phyloP scores from a whole-genome alignment of 2,329 filamentous ascomycete species.

The Teratosphaeriaceae sp. region DNA sequence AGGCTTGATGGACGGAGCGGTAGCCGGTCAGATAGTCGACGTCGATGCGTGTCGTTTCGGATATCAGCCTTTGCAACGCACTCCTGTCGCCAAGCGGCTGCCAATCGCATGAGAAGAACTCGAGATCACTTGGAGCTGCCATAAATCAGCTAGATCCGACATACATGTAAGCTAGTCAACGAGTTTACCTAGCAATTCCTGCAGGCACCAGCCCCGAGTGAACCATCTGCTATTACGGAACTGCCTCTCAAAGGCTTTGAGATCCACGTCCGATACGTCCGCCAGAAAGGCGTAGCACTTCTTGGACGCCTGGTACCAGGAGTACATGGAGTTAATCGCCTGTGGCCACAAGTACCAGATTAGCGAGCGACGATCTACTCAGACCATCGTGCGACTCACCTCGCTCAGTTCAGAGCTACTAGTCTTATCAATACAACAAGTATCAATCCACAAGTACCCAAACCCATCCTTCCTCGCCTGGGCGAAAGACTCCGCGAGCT shows the following conservation, averaged over 20 bases:
- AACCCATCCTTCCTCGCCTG: conserved; percentile 10
- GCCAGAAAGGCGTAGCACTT: conserved; percentile 11
- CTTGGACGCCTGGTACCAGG: conserved; percentile 12
- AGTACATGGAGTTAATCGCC: conserved; percentile 17
- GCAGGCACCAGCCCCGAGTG: neutral
- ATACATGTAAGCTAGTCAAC: neutral
- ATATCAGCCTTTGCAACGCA: neutral
- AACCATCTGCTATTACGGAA: neutral
- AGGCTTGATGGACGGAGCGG: neutral
- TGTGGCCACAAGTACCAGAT: conserved; percentile 14
- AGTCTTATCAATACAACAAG: conserved; percentile 13
- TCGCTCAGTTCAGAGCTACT: conserved; percentile 13
- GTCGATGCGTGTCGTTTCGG: conserved; percentile 13
- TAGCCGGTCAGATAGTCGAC: neutral
- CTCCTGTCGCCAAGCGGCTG: neutral
- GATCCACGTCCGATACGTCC: conserved; percentile 1
- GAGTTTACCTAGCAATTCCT: neutral
- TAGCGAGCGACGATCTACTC: no score
- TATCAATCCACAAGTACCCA: conserved; percentile 5
- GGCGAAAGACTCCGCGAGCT: conserved; percentile 7
- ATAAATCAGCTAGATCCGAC: neutral
- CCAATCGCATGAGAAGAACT: neutral
- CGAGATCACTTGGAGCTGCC: neutral
- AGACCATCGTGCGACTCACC: conserved; percentile 14
- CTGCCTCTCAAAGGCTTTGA: neutral